Conservation (phyloP, 257 asterid species). For the Euphrasia confusa region DNA sequence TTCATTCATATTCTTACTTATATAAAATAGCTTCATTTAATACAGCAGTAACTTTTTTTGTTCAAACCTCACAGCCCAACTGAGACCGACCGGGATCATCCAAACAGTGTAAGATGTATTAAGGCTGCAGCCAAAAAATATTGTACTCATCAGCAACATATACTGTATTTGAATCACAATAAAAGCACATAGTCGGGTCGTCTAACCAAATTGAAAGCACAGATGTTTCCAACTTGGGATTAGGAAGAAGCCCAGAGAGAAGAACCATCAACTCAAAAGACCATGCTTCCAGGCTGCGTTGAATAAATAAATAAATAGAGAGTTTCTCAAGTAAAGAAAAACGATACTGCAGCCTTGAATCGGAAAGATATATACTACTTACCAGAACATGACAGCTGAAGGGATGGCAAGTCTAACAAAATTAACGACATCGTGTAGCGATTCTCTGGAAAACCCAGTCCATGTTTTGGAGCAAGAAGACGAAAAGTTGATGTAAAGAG, state of each 20-base stretch:
- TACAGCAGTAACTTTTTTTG: too few relatives aligned
- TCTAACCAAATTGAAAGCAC: constrained; percentile 75
- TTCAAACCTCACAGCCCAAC: constrained; percentile 68
- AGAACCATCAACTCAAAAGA: constrained; percentile 88
- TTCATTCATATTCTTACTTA: too few relatives aligned
- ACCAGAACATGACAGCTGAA: constrained; percentile 88
- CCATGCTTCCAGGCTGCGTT: constrained; percentile 75
- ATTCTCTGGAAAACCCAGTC: constrained; percentile 71
- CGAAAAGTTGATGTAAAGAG: constrained; percentile 52
- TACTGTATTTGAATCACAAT: neutral
- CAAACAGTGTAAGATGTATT: constrained; percentile 66
- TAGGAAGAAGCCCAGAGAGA: constrained; percentile 83
- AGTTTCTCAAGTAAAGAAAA: too few relatives aligned
- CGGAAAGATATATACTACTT: constrained; percentile 4
- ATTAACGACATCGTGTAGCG: constrained; percentile 38
- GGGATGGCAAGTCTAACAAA: constrained; percentile 73
- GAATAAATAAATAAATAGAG: neutral
- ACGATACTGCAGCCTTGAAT: too few relatives aligned
- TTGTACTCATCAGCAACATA: too few relatives aligned
- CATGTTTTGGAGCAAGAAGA: constrained; percentile 58
- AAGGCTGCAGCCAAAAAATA: constrained; percentile 42
- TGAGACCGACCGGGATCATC: constrained; percentile 86
- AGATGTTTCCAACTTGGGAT: constrained; percentile 78
- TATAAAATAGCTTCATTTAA: too few relatives aligned
- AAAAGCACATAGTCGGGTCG: neutral